Percentiles rank a stretch among this genome's conserved stretches.
These are phyloP conservation scores for Wickerhamiella shivajii DNA, from an alignment of 805 yeast genomes.

Conservation along the genomic window DNA sequence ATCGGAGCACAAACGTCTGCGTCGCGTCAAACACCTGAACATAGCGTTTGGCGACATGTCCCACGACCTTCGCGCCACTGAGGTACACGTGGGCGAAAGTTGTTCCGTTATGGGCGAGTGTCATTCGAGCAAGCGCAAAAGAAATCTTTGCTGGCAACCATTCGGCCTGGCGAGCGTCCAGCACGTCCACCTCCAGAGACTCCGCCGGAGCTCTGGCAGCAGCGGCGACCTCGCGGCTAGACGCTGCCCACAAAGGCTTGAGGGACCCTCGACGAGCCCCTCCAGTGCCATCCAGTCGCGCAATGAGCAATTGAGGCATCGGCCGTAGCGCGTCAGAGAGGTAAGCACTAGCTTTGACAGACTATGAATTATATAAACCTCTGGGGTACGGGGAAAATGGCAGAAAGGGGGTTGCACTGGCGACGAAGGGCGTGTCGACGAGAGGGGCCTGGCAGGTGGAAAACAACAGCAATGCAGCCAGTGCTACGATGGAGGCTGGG, in stretches of 20 bases:
- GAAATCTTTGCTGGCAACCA: slow-evolving; percentile 11
- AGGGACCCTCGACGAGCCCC: slow-evolving; percentile 7
- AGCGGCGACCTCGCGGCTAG: not conserved
- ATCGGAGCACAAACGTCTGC: slow-evolving; percentile 9
- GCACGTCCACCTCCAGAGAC: slow-evolving; percentile 10
- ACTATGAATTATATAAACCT: no score
- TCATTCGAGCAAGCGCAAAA: slow-evolving; percentile 8
- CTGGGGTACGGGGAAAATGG: no score
- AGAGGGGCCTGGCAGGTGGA: no score
- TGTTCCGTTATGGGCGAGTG: slow-evolving; percentile 6
- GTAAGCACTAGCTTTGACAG: no score
- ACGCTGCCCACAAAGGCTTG: slow-evolving; percentile 5
- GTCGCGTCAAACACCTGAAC: slow-evolving; percentile 11
- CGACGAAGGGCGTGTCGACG: no score
- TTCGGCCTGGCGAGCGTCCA: slow-evolving; percentile 11
- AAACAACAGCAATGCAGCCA: no score
- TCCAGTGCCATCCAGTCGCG: slow-evolving; percentile 3
- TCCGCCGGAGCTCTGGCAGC: slow-evolving; percentile 4
- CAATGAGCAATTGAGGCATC: slow-evolving; percentile 6
- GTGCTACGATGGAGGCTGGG: no score
- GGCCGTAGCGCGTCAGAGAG: no score
- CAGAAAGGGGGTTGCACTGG: no score
- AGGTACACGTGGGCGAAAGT: slow-evolving; percentile 12
- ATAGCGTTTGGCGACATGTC: slow-evolving; percentile 13
- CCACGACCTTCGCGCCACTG: slow-evolving; percentile 12